Evolutionary conservation across 306 rosid species (phyloP), one percentile per base, ranked within the genome.

Genomic region (Alnus rubra): DNA sequence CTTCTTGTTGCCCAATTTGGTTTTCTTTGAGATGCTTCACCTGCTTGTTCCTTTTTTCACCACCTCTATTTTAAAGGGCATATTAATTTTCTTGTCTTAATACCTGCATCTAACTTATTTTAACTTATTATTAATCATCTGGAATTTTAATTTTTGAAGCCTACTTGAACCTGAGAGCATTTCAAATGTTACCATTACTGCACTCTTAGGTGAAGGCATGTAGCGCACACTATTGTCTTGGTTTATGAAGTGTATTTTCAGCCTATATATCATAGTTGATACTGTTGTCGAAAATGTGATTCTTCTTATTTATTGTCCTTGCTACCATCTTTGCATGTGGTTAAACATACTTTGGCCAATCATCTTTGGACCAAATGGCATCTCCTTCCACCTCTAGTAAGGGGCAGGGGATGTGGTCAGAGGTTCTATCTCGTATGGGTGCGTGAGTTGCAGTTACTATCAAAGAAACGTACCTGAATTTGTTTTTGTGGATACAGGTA

Each of bases 401-500:
- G 72, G 48, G 65, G 49, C 42, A 9, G 11, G 42, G 30, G 72
- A 68, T 68, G 44, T 4, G 45, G 7, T 60, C 44, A 33, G 12
- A 62, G 69, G 39, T 62, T 62, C 69, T 33, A 62, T 62, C 28
- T 14, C 39, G 8, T 33, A 35, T 13, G 45, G 44, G 47, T 63
- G 45, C 10, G 1, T 33, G 42, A 33, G 69, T 68, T 68, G 51
- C 11, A 42, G 44, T 68, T 68, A 35, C 71, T 16, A 37, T n/a
- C 3, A 68, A 68, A 39, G 19, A 44, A 39, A 48, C 75, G 73
- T 73, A 51, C 73, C 81, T 79, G 47, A 81, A 23, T 80, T 88
- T 73, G 52, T 63, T 74, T 50, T 78, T 80, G 56, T 81, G 73
- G 82, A 74, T 78, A 75, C 92, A 96, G 99, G 90, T 89, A 89